phyloP scores from a whole-genome alignment of 805 yeast genomes.

The Sugiyamaella mastotermitis region DNA sequence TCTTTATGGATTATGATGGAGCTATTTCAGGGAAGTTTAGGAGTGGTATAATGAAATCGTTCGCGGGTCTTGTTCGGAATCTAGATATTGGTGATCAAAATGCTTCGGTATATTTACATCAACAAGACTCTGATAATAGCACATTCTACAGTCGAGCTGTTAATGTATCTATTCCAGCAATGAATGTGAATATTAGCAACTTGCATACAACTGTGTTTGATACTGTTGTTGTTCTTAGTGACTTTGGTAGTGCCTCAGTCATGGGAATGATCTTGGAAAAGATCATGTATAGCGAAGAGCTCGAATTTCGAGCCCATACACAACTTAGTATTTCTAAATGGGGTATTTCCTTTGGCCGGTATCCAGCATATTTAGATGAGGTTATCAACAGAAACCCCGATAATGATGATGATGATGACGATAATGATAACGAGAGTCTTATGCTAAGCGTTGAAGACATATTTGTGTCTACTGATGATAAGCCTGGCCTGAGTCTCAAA shows the following conservation, averaged over 20 bases:
- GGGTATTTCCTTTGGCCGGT: slow-evolving; percentile 12
- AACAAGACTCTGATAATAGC: slow-evolving; percentile 1
- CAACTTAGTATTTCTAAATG: slow-evolving; percentile 12
- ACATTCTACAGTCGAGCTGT: slow-evolving; percentile 10
- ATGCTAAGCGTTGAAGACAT: neutral
- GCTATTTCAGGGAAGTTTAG: slow-evolving; percentile 9
- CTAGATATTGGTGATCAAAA: slow-evolving; percentile 9
- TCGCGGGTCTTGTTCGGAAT: slow-evolving; percentile 8
- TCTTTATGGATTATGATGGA: slow-evolving; percentile 12
- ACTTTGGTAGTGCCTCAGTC: slow-evolving; percentile 17
- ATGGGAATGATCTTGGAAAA: slow-evolving; percentile 15
- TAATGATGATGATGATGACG: slow-evolving; percentile 7
- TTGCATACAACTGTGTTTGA: slow-evolving; percentile 10
- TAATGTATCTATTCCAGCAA: slow-evolving; percentile 15
- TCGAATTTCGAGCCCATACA: slow-evolving; percentile 13
- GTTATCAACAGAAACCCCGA: slow-evolving; percentile 9
- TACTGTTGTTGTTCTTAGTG: slow-evolving; percentile 13
- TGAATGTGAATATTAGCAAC: slow-evolving; percentile 12
- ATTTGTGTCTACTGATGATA: neutral
- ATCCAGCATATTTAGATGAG: slow-evolving; percentile 13
- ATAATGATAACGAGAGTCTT: neutral
- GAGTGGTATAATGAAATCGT: slow-evolving; percentile 5
- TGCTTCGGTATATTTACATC: slow-evolving; percentile 11
- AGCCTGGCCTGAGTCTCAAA: neutral
- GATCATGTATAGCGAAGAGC: slow-evolving; percentile 11